Base-by-base conservation (phyloP, 306 rosid genomes). In the Ammopiptanthus mongolicus region DNA sequence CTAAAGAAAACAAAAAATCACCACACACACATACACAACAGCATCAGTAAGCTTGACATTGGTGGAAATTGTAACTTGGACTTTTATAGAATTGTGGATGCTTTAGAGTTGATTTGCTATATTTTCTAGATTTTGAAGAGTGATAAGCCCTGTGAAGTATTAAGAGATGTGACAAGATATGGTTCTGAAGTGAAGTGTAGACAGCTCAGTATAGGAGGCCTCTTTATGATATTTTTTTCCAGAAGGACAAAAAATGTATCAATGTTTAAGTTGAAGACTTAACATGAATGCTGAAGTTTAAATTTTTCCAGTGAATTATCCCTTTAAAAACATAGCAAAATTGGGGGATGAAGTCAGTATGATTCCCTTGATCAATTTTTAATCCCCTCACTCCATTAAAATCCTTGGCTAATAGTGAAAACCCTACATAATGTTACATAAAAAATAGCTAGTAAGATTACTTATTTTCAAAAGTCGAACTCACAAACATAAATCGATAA, bases 1-100 rank as follows among this genome's bases (percentile, higher is more conserved):
- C 87, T 80, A 77, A 77, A 81, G 73, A 59, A 82, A 70, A 28
- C 25, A 73, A 55, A 77, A 61, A 15, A 63, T 56, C 66, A 71
- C 18, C 31, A 15, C 9, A 10, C 11, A 34, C 5, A 36, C 33
- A 34, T 69, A 15, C 34, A 63, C 33, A 19, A 14, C 39, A 44
- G 14, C 29, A 80, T 47, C 2, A 1, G 36, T 21, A 21, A 21
- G 78, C 22, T 14, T 28, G 31, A 42, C 34, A 19, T 47, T 23
- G 37, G 36, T 23, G 64, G 15, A 46, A 73, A 51, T 11, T 14
- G 41, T 28, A 39, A 36, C 17, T 52, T 48, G 5, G 14, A 50
- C 41, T 34, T 69, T 22, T 23, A 2, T 2, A 77, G 14, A 46
- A 29, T 17, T 33, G 28, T 12, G 0, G 1, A 34, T 69, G 70